Evolutionary conservation across 2,329 filamentous ascomycete genomes (phyloP).

Genomic region (Pseudopyrenochaeta lycopersici): DNA sequence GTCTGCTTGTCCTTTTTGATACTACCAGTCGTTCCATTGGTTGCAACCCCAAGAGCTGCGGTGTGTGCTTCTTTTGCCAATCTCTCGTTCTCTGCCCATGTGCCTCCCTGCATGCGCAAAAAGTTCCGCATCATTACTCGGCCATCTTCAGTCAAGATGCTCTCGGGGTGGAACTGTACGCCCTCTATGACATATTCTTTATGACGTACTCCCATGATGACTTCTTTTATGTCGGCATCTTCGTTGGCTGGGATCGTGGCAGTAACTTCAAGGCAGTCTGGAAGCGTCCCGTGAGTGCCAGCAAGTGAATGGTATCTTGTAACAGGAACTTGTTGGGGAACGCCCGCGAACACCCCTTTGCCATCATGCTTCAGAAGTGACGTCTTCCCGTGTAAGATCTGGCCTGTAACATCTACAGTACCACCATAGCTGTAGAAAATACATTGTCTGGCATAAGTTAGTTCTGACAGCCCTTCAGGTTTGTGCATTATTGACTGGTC

Average conservation of each 20-base stretch:
- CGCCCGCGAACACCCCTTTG: conserved; percentile 88
- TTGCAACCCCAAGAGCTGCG: conserved; percentile 42
- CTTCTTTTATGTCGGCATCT: conserved; percentile 77
- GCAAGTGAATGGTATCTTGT: conserved; percentile 97
- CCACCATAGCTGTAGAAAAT: conserved; percentile 95
- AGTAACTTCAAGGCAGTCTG: conserved; percentile 84
- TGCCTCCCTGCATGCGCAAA: conserved; percentile 84
- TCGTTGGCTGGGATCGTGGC: conserved; percentile 81
- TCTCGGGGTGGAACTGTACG: conserved; percentile 97
- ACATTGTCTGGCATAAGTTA: conserved; percentile 72
- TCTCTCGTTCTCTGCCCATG: conserved; percentile 82
- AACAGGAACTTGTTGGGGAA: conserved; percentile 82
- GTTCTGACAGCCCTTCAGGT: neutral
- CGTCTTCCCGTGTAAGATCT: conserved; percentile 97
- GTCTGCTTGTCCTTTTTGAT: conserved; percentile 67
- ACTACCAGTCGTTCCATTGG: conserved; percentile 31
- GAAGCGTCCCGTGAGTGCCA: conserved; percentile 87
- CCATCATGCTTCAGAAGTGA: conserved; percentile 87
- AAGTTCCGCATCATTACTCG: conserved; percentile 94
- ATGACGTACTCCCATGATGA: conserved; percentile 97
- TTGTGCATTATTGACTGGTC: too few relatives aligned
- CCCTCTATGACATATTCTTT: conserved; percentile 92
- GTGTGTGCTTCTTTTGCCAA: conserved; percentile 53
- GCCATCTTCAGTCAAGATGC: conserved; percentile 90
- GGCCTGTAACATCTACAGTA: conserved; percentile 88